Percentiles rank a stretch among this genome's conserved stretches.
Conservation (phyloP, 2,329 filamentous ascomycete species). For the Malbranchea zuffiana region DNA sequence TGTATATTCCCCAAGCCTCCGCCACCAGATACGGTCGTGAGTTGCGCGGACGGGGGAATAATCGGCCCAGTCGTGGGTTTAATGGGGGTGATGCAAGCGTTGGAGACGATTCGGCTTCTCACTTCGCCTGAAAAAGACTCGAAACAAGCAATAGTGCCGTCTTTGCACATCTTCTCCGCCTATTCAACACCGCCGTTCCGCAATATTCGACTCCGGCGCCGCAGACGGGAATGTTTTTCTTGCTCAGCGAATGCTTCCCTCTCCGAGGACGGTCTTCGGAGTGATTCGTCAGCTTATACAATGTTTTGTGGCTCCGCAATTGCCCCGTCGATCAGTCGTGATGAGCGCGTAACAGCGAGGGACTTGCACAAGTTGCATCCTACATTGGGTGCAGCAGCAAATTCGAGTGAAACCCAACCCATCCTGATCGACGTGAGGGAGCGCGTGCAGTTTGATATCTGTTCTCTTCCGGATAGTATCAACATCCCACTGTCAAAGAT, state of each 20-base stretch:
- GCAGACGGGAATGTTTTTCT: constrained; percentile 60
- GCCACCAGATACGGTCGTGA: constrained; percentile 67
- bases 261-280: constrained; percentile 50
- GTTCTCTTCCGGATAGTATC: constrained; percentile 60
- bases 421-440: constrained; percentile 75
- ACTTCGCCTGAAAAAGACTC: constrained; percentile 28
- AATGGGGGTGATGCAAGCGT: constrained; percentile 86
- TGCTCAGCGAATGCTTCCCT: constrained; percentile 58
- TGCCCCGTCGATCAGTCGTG: constrained; percentile 46
- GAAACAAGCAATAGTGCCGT: constrained; percentile 21
- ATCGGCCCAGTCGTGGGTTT: constrained; percentile 82
- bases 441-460: constrained; percentile 72
- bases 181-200: constrained; percentile 49
- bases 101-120: constrained; percentile 81
- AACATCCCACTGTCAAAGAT: constrained; percentile 43
- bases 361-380: constrained; percentile 41
- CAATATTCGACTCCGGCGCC: constrained; percentile 59
- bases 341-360: constrained; percentile 56
- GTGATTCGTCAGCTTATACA: constrained; percentile 66
- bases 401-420: constrained; percentile 26
- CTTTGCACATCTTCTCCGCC: constrained; percentile 35
- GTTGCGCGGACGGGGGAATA: constrained; percentile 87
- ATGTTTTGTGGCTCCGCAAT: constrained; percentile 64
- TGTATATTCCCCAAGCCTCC: constrained; percentile 86
- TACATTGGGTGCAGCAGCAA: background rate